Base-by-base conservation (phyloP, 2,329 filamentous ascomycete genomes). In the Penicillium capsulatum region DNA sequence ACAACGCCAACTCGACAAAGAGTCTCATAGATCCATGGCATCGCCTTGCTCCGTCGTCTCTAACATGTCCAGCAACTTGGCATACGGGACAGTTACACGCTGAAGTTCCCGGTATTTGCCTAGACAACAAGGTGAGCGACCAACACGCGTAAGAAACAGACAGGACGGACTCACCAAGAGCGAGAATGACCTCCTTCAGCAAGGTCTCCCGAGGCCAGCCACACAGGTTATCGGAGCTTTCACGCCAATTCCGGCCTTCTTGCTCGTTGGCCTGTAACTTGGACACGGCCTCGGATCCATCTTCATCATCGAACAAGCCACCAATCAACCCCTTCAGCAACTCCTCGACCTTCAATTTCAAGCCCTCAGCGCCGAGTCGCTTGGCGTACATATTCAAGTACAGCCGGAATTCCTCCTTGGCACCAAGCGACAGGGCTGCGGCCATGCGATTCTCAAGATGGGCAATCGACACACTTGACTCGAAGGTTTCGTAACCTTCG, bases 321-420 rank as follows among this genome's bases (percentile, higher is more conserved):
- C 90, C 89, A 34, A 94, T 73, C 29, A 98, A 71, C 31, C 80
- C 84, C 52, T 87, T 84, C 17, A 97, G 71, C 7, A 98, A 72
- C 69, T 98, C 94, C 61, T 97, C 91, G 2, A 96, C 89, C 68
- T 98, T 98, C 40, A 80, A 76, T 52, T 84, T 81, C 36, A 91
- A 71, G 0, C 89, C 89, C 64, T 98, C 94, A 0, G 89, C 88
- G 1, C 92, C 92, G 4, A 98, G 78, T 0, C 92, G 82, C 69
- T 96, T 97, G 3, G 90, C 91, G 58, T 98, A 98, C 89, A 97
- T 97, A 58, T 89, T 84, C n/a, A 98, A 71, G 58, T 97, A 97
- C 1, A 95, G 74, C 41, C 88, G 81, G 68, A 97, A 98, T 62
- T 98, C 92, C 42, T 97, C 90, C 54, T 81, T 84, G 0, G 92